These are phyloP conservation scores for Cryphonectria parasitica DNA, from an alignment of 2,329 filamentous ascomycete species.

Conservation along the genomic window DNA sequence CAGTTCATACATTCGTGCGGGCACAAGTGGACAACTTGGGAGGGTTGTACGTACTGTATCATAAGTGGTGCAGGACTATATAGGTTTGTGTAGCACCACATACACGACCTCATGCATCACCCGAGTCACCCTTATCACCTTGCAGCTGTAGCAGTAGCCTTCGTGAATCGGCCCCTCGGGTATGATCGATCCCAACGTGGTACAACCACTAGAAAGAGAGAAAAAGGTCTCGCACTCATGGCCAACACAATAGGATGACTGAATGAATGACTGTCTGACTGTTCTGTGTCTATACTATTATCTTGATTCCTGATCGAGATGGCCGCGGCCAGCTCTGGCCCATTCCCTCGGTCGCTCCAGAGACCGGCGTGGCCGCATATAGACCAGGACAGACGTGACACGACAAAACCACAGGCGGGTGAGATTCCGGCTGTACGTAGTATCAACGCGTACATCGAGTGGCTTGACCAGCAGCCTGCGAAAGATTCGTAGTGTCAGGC, in stretches of 20 bases:
- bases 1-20: background rate
- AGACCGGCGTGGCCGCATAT: background rate
- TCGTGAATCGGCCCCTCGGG: constrained; percentile 20
- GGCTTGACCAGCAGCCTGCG: background rate
- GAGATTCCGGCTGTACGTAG: background rate
- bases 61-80: background rate
- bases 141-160: background rate
- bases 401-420: background rate
- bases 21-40: background rate
- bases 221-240: background rate
- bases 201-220: background rate
- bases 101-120: constrained; percentile 15
- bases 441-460: background rate
- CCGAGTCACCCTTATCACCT: constrained; percentile 17
- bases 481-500: background rate
- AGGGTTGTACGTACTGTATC: constrained; percentile 5
- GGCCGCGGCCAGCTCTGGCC: background rate
- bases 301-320: background rate
- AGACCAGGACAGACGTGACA: constrained; percentile 2
- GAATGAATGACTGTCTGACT: background rate
- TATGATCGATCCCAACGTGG: background rate
- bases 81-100: background rate
- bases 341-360: background rate
- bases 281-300: background rate
- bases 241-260: background rate